Evolutionary conservation across 2,329 filamentous ascomycete genomes (phyloP).

Genomic region (Sarocladium oryzae): DNA sequence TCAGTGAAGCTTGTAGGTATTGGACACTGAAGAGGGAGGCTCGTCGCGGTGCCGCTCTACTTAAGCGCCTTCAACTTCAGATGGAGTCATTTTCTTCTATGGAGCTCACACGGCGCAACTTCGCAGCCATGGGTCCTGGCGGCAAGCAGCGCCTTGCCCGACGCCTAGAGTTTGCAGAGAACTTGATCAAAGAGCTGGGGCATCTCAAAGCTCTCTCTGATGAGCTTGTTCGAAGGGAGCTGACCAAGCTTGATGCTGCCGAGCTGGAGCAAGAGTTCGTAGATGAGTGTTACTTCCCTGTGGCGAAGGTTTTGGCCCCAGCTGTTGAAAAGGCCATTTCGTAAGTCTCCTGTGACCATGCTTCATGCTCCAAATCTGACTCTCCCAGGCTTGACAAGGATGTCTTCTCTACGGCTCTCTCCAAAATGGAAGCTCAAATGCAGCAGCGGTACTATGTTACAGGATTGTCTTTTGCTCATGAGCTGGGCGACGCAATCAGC

Average conservation of each 20-base stretch:
- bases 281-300: conserved; percentile 86
- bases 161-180: conserved; percentile 82
- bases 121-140: conserved; percentile 85
- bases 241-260: conserved; percentile 68
- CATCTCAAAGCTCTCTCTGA: conserved; percentile 65
- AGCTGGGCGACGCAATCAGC: conserved; percentile 49
- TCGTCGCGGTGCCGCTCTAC: conserved; percentile 78
- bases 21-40: conserved; percentile 97
- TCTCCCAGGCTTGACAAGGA: conserved; percentile 55
- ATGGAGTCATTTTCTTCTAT: conserved; percentile 96
- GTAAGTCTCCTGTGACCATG: conserved; percentile 49
- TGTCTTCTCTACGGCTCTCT: conserved; percentile 48
- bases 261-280: conserved; percentile 73
- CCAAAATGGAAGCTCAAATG: conserved; percentile 44
- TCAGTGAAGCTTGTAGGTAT: conserved; percentile 89
- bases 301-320: conserved; percentile 67
- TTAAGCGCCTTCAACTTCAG: conserved; percentile 89
- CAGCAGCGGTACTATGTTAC: conserved; percentile 52
- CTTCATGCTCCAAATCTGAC: conserved; percentile 28
- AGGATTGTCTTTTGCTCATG: conserved; percentile 48
- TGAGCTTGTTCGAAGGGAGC: conserved; percentile 68
- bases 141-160: conserved; percentile 72
- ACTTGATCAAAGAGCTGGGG: conserved; percentile 68
- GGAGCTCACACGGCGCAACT: conserved; percentile 93
- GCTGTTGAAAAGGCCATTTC: conserved; percentile 72